A percentile compares a stretch with the other conserved stretches of the same genome.
Conservation (phyloP, 192 early-diverging fungal genomes). For the Mycoemilia scoparia region DNA sequence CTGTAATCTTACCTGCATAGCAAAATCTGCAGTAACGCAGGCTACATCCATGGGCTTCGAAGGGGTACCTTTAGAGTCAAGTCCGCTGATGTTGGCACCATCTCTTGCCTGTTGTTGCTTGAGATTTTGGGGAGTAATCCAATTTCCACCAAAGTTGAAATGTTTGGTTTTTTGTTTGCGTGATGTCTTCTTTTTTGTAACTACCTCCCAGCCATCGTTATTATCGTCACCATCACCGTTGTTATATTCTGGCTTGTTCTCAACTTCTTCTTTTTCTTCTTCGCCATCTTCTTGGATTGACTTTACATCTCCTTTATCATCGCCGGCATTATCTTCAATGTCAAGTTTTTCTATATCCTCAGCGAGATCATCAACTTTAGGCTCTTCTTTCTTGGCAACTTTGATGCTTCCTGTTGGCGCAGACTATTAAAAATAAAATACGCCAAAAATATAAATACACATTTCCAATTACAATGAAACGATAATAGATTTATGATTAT, state of each 20-base stretch:
- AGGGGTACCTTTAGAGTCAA: slow-evolving; percentile 12
- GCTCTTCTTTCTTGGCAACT: background rate
- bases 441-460: too few species aligned
- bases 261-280: slow-evolving; percentile 1
- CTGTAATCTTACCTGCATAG: too few species aligned
- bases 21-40: slow-evolving; percentile 82
- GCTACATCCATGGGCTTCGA: slow-evolving; percentile 45
- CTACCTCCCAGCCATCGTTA: slow-evolving; percentile 32
- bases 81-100: slow-evolving; percentile 27
- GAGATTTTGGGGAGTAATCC: slow-evolving; percentile 89
- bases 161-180: slow-evolving; percentile 7
- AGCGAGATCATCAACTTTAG: background rate
- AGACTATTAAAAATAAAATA: too few species aligned
- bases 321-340: background rate
- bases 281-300: slow-evolving; percentile 1
- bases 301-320: slow-evolving; percentile 4
- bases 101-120: slow-evolving; percentile 36
- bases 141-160: slow-evolving; percentile 50
- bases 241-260: too few species aligned
- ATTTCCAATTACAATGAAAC: too few species aligned
- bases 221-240: slow-evolving; percentile 7
- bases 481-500: too few species aligned
- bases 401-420: too few species aligned
- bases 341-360: slow-evolving; percentile 3
- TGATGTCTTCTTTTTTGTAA: slow-evolving; percentile 10